These are phyloP conservation scores for Suillus paluster DNA, from an alignment of 768 basidiomycete genomes.

Conservation along the genomic window DNA sequence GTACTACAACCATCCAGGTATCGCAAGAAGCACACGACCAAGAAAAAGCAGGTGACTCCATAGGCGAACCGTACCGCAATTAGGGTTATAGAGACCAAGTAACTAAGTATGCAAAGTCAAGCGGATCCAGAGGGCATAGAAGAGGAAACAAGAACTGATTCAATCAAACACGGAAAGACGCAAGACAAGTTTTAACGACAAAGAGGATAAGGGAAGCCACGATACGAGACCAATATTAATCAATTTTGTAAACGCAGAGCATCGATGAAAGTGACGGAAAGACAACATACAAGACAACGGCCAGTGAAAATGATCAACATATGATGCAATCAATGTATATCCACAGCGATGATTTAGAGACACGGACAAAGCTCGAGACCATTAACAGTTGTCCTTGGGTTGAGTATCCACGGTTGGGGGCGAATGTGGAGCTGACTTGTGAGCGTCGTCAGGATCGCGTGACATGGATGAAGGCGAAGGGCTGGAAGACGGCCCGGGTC, in stretches of 20 bases:
- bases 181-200: conserved; percentile 8
- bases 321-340: conserved; percentile 1
- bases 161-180: conserved; percentile 7
- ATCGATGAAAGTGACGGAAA: conserved; percentile 1
- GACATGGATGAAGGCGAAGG: conserved; percentile 7
- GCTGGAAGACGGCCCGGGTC: conserved; percentile 6
- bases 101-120: conserved; percentile 28
- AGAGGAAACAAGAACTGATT: conserved; percentile 11
- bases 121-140: conserved; percentile 18
- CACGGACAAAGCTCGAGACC: background rate
- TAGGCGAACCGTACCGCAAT: conserved; percentile 25
- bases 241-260: conserved; percentile 9
- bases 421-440: background rate
- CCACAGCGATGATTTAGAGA: conserved; percentile 4
- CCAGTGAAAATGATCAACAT: conserved; percentile 6
- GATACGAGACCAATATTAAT: conserved; percentile 14
- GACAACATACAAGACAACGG: conserved; percentile 5
- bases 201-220: conserved; percentile 25
- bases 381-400: background rate
- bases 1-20: conserved; percentile 44
- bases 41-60: conserved; percentile 17
- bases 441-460: background rate
- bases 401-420: background rate
- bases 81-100: conserved; percentile 20
- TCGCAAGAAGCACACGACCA: conserved; percentile 38